Percentiles rank a stretch among this genome's conserved stretches.
These are phyloP conservation scores for Strobilomyces confusus DNA, from an alignment of 768 basidiomycete species.

Conservation along the genomic window DNA sequence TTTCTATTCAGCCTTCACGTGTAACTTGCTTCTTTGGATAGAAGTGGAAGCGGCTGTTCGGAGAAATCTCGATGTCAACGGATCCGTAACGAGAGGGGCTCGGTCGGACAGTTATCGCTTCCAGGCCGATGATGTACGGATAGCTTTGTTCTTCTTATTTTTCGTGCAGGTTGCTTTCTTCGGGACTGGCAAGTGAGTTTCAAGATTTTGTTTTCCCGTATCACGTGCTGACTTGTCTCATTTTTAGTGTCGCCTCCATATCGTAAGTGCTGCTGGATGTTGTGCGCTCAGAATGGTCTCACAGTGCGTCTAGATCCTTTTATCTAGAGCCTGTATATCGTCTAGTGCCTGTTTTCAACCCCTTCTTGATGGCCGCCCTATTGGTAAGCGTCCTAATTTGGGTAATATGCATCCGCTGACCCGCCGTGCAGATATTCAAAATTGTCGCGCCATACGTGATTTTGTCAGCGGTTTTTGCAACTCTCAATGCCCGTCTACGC, in stretches of 20 bases:
- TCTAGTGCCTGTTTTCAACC: conserved; percentile 79
- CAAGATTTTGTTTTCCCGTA: not conserved
- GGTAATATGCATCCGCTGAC: conserved; percentile 2
- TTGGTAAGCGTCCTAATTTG: conserved; percentile 41
- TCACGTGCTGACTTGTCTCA: not conserved
- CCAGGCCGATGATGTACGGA: conserved; percentile 59
- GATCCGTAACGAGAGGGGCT: not conserved
- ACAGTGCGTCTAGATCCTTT: conserved; percentile 51
- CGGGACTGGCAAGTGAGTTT: conserved; percentile 74
- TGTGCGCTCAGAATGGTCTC: not conserved
- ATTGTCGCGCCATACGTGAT: conserved; percentile 79
- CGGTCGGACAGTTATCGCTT: conserved; percentile 36
- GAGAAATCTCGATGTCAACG: not conserved
- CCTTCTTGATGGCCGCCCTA: conserved; percentile 75
- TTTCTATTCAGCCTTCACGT: conserved; percentile 70
- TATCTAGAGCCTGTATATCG: conserved; percentile 88
- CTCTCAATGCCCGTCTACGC: conserved; percentile 60
- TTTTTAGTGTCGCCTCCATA: conserved; percentile 70
- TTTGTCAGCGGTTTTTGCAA: conserved; percentile 63
- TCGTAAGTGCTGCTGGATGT: conserved; percentile 45
- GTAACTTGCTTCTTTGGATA: conserved; percentile 64
- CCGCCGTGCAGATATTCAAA: conserved; percentile 60
- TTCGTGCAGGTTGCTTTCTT: conserved; percentile 87
- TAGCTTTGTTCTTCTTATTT: conserved; percentile 79
- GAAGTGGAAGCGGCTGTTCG: conserved; percentile 47